These are phyloP conservation scores for Eucalyptus brandiana DNA, from an alignment of 345 rosid species.

Conservation along the genomic window DNA sequence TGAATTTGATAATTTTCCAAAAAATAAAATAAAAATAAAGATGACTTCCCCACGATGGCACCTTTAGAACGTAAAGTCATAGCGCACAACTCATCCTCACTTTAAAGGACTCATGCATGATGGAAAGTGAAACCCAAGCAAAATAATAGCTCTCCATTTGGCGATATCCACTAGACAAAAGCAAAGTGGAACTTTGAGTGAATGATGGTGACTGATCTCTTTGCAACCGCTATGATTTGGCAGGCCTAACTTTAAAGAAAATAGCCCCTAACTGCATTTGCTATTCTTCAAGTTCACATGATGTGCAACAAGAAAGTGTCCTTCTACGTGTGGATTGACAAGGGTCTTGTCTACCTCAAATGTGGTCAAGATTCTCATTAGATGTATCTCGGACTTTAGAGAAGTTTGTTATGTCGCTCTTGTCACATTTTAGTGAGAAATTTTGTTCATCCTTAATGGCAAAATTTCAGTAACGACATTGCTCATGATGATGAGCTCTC, in stretches of 20 bases:
- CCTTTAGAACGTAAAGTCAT: not conserved
- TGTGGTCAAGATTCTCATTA: not conserved
- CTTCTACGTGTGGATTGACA: not conserved
- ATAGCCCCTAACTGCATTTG: not conserved
- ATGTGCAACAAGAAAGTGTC: not conserved
- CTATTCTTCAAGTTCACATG: not conserved
- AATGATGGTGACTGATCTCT: not conserved
- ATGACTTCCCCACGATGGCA: not conserved
- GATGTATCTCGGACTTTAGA: not conserved
- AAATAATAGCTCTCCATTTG: not conserved
- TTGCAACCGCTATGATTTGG: not conserved
- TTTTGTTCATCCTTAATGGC: not conserved
- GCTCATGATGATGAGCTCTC: not conserved
- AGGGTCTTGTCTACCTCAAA: not conserved
- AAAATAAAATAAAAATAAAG: not conserved
- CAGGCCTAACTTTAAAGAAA: not conserved
- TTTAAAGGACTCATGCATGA: not conserved
- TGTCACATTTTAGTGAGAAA: not conserved
- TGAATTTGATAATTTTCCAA: not conserved
- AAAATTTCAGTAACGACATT: not conserved
- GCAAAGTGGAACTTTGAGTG: not conserved
- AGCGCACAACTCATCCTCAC: constrained; percentile 10
- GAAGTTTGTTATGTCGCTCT: not conserved
- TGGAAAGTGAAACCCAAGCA: not conserved
- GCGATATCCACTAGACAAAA: not conserved